Evolutionary conservation across 179 eudicot genomes (phyloP).

Genomic region (Beta lomatogona): DNA sequence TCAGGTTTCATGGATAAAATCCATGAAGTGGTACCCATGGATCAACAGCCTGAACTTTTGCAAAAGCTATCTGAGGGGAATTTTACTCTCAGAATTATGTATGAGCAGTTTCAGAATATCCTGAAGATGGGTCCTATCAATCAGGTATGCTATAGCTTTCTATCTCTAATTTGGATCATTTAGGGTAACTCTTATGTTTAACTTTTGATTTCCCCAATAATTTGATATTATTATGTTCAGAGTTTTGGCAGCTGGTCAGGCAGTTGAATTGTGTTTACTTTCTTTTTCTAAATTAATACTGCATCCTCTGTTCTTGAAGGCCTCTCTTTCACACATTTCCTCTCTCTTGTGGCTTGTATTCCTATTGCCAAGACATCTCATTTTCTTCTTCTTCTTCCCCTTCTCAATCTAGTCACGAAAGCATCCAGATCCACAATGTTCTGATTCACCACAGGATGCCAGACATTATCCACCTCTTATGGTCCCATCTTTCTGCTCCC

Average conservation of each 20-base stretch:
- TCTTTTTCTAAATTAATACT: background rate
- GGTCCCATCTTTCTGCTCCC: background rate
- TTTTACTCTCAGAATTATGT: slow-evolving; percentile 96
- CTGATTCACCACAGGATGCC: background rate
- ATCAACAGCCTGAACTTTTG: slow-evolving; percentile 98
- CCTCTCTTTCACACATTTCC: background rate
- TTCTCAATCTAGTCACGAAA: background rate
- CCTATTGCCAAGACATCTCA: background rate
- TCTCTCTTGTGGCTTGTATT: background rate
- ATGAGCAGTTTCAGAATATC: slow-evolving; percentile 87
- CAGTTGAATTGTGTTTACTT: background rate
- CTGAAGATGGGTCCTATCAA: slow-evolving; percentile 97
- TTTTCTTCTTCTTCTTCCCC: background rate
- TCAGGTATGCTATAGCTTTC: slow-evolving; percentile 58
- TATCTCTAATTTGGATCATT: background rate
- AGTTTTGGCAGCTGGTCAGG: background rate
- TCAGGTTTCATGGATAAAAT: slow-evolving; percentile 98
- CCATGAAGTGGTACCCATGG: slow-evolving; percentile 98
- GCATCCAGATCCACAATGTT: background rate
- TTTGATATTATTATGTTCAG: background rate
- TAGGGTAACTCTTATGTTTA: background rate
- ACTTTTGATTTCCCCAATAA: background rate
- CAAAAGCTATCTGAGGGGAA: slow-evolving; percentile 94
- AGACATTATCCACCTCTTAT: background rate
- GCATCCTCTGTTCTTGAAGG: background rate